Conservation (phyloP, 2,329 filamentous ascomycete species). For the Sarocladium strictum region DNA sequence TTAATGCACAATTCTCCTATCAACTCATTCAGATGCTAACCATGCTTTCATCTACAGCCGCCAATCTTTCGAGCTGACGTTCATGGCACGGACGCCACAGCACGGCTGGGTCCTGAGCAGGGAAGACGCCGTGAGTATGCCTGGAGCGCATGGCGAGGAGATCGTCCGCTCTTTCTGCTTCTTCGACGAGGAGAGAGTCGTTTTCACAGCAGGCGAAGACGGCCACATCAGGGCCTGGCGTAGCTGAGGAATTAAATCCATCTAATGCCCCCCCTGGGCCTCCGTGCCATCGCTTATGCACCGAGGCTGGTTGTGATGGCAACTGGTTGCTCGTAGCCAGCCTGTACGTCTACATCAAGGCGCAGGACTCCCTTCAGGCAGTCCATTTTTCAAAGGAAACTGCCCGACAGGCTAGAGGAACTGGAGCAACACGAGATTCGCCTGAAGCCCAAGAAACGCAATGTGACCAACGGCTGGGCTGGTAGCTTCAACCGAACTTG, state of each 20-base stretch:
- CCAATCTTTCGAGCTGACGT: slow-evolving; percentile 54
- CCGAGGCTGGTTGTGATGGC: no score
- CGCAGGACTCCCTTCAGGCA: no score
- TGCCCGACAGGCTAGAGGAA: no score
- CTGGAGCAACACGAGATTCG: no score
- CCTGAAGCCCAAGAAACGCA: no score
- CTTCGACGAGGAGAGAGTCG: slow-evolving; percentile 52
- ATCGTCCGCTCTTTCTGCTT: slow-evolving; percentile 60
- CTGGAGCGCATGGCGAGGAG: slow-evolving; percentile 57
- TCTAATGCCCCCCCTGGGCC: no score
- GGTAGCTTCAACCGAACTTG: slow-evolving; percentile 56
- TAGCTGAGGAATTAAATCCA: neutral
- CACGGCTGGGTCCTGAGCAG: slow-evolving; percentile 48
- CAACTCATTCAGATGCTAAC: neutral
- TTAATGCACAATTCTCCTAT: neutral
- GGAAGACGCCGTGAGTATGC: slow-evolving; percentile 52
- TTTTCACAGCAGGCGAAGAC: slow-evolving; percentile 55
- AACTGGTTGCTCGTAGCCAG: no score
- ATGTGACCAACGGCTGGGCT: no score
- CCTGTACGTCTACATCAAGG: no score
- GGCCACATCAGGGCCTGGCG: slow-evolving; percentile 53
- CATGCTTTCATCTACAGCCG: slow-evolving; percentile 29
- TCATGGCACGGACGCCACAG: slow-evolving; percentile 43
- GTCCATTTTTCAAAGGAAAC: no score
- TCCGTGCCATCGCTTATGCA: no score